These are phyloP conservation scores for Wallacemonas rigidus DNA, from an alignment of 208 protist species.

Conservation along the genomic window DNA sequence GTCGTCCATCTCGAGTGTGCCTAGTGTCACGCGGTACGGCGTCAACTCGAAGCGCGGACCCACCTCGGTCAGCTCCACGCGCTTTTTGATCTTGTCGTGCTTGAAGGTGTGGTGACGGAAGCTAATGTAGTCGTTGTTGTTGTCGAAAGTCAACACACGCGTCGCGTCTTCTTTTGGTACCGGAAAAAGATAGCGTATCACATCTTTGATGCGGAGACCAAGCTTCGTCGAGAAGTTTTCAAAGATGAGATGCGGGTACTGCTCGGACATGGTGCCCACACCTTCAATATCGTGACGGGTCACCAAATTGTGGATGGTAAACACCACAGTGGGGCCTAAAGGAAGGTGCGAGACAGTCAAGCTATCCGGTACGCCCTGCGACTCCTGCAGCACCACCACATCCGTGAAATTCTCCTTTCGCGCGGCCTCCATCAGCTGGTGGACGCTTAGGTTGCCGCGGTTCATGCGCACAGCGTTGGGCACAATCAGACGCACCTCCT, in stretches of 20 bases:
- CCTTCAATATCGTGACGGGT: constrained; percentile 97
- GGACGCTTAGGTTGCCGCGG: constrained; percentile 94
- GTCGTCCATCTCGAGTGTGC: constrained; percentile 94
- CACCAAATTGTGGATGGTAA: constrained; percentile 97
- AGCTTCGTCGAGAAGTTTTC: constrained; percentile 97
- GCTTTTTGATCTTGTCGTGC: constrained; percentile 62
- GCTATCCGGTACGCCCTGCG: constrained; percentile 97
- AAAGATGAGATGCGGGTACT: constrained; percentile 99
- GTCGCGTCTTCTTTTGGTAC: constrained; percentile 95
- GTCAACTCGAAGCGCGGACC: constrained; percentile 98
- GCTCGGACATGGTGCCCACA: constrained; percentile 92
- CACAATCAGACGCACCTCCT: constrained; percentile 98
- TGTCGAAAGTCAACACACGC: constrained; percentile 98
- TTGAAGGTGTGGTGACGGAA: constrained; percentile 98
- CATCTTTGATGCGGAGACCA: constrained; percentile 92
- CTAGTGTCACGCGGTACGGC: constrained; percentile 97
- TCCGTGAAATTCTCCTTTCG: constrained; percentile 96
- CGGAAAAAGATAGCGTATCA: constrained; percentile 98
- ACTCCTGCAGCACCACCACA: constrained; percentile 98
- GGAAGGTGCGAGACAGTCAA: constrained; percentile 98
- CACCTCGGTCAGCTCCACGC: constrained; percentile 97
- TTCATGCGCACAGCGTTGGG: constrained; percentile 99
- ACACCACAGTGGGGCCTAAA: constrained; percentile 98
- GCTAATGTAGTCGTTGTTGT: constrained; percentile 98
- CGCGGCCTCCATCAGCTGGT: constrained; percentile 95